phyloP scores from a whole-genome alignment of 2,329 filamentous ascomycete species.

The Aureobasidium leucospermi region DNA sequence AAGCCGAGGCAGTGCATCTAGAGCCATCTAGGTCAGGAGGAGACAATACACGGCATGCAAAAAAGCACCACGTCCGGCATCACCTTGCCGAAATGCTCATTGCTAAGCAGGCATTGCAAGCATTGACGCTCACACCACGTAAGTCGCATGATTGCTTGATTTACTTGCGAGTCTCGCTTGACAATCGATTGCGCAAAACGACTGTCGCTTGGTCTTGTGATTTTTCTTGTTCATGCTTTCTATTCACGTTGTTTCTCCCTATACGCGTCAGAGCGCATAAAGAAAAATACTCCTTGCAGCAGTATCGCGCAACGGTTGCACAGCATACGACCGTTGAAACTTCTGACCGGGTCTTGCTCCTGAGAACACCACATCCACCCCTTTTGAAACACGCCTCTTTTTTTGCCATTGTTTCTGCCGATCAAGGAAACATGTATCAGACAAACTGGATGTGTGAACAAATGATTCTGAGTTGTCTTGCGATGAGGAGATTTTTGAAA shows the following conservation, averaged over 20 bases:
- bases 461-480: neutral
- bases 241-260: neutral
- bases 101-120: neutral
- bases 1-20: neutral
- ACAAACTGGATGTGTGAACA: neutral
- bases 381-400: constrained; percentile 9
- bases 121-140: neutral
- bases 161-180: neutral
- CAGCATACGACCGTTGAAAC: constrained; percentile 13
- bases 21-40: neutral
- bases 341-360: constrained; percentile 8
- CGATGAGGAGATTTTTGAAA: neutral
- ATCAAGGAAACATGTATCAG: neutral
- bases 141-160: neutral
- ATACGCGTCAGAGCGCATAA: constrained; percentile 3
- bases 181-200: neutral
- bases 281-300: constrained; percentile 1
- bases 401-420: neutral
- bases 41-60: neutral
- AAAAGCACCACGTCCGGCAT: neutral
- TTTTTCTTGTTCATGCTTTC: neutral
- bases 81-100: neutral
- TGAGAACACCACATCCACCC: constrained; percentile 6
- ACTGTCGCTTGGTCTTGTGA: neutral
- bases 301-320: constrained; percentile 12